These are phyloP conservation scores for Lantana camara DNA, from an alignment of 257 asterid genomes.

Conservation along the genomic window DNA sequence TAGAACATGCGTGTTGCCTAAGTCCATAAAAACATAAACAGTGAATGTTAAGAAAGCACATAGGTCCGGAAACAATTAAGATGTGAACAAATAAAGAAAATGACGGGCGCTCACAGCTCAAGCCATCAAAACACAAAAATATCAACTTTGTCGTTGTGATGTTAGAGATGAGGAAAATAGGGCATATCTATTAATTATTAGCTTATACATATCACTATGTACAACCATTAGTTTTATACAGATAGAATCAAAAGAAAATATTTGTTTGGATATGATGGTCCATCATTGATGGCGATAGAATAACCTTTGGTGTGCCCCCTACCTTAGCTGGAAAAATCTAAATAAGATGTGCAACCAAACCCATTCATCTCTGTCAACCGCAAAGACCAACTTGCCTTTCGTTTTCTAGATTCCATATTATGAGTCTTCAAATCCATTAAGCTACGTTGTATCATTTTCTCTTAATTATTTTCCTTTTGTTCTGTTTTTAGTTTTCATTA, in stretches of 20 bases:
- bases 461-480: too few species aligned
- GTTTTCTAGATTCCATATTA: conserved; percentile 10
- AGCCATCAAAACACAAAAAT: conserved; percentile 26
- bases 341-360: conserved; percentile 18
- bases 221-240: not conserved
- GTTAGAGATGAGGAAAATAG: conserved; percentile 13
- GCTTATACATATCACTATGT: not conserved
- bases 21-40: not conserved
- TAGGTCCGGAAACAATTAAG: not conserved
- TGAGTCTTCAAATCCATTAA: too few species aligned
- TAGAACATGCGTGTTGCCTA: too few species aligned
- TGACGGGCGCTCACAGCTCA: conserved; percentile 6
- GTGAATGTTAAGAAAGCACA: too few species aligned
- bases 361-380: conserved; percentile 3
- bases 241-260: conserved; percentile 31
- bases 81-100: not conserved
- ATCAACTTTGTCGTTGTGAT: conserved; percentile 22
- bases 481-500: too few species aligned
- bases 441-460: too few species aligned
- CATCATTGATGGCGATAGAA: conserved; percentile 34
- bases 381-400: conserved; percentile 36
- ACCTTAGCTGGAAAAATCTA: conserved; percentile 21
- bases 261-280: conserved; percentile 33
- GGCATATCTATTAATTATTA: not conserved
- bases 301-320: conserved; percentile 21